Evolutionary conservation across 441 rosid species (phyloP), one percentile per base, ranked within the genome.

Genomic region (Aquilaria agallochum): DNA sequence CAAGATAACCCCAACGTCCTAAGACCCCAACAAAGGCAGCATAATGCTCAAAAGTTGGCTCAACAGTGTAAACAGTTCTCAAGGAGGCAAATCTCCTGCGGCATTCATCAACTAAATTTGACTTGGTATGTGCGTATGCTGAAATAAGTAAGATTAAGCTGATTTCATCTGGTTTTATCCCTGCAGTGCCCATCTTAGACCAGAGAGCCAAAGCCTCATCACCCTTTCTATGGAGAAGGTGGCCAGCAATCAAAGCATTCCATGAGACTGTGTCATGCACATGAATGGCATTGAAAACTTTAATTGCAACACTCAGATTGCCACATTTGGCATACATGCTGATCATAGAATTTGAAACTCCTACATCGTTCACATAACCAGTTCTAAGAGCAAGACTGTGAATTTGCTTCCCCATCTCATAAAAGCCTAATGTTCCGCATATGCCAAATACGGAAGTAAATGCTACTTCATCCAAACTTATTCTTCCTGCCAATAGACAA

Each of bases 291-390:
- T 80, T 57, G 62, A 90, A 90, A 49, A 75, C 67, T 72, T 68
- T 78, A 51, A 78, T 68, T 45, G 97, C 88, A 51, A 74, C 72
- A 55, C 50, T 60, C 52, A 67, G 72, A 71, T 66, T 68, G 59
- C 68, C 74, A 75, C 92, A 87, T 78, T 85, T 85, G 2, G 86
- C 76, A 65, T 87, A 87, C 97, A 87, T 87, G 78, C 91, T 80
- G 64, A 85, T 74, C 63, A 76, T 51, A 48, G 97, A 81, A 63
- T 93, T 93, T 67, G 82, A 83, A 20, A 90, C 83, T 56, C 71
- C 81, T 50, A 73, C 4, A 66, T 90, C 87, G 57, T 78, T 53
- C 50, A 69, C 8, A 56, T 68, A 72, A 51, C 88, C 90, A 2
- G 78, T 74, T 80, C 88, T 90, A 60, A 87, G 53, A 60, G 84